These are phyloP conservation scores for Coffea eugenioides DNA, from an alignment of 257 asterid genomes.

Conservation along the genomic window DNA sequence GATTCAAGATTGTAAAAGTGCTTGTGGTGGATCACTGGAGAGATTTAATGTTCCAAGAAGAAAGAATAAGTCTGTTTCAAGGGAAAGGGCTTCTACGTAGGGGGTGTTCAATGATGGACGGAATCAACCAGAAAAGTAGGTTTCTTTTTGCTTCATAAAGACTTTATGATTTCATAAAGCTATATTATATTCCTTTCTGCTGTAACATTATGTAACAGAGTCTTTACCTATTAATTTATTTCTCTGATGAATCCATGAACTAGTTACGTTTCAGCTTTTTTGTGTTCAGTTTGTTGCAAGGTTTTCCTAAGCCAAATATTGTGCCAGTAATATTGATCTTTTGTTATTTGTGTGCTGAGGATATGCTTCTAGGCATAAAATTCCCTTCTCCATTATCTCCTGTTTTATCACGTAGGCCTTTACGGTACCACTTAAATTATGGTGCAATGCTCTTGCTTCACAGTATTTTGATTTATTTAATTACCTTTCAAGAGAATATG, in stretches of 20 bases:
- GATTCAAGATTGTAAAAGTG: slow-evolving; percentile 24
- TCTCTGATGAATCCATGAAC: background rate
- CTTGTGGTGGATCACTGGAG: slow-evolving; percentile 21
- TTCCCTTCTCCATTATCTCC: background rate
- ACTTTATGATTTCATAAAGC: background rate
- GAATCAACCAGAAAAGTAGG: background rate
- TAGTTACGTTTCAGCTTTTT: too few relatives aligned
- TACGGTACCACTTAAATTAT: background rate
- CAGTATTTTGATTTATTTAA: background rate
- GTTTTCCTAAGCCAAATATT: background rate
- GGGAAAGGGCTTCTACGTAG: slow-evolving; percentile 27
- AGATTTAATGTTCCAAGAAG: slow-evolving; percentile 28
- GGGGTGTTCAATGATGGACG: background rate
- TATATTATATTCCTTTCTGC: too few relatives aligned
- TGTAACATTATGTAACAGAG: background rate
- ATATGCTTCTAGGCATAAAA: background rate
- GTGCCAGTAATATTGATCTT: background rate
- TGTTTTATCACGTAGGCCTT: background rate
- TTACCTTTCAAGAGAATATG: background rate
- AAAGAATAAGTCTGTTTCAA: slow-evolving; percentile 24
- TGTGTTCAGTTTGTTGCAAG: background rate
- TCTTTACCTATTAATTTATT: background rate
- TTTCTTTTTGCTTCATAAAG: background rate
- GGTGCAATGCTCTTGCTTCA: background rate
- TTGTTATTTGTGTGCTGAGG: background rate